Evolutionary conservation across 768 basidiomycete species (phyloP).

Genomic region (Psilocybe subaeruginosa): DNA sequence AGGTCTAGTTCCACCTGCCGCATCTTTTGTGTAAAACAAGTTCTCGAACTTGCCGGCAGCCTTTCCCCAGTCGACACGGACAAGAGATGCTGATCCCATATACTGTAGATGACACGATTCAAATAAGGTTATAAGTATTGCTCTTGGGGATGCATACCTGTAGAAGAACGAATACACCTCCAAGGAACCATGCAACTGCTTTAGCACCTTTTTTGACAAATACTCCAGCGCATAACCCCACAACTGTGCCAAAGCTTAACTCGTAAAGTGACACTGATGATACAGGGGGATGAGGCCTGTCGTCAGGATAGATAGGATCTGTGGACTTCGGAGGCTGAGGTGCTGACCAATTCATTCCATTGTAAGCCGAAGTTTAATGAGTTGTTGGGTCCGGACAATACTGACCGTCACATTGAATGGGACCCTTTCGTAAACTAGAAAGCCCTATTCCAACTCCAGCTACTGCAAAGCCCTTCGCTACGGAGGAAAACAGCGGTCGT

Average conservation of each 20-base stretch:
- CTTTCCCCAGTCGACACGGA: conserved; percentile 82
- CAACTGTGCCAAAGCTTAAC: conserved; percentile 86
- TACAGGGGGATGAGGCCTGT: conserved; percentile 54
- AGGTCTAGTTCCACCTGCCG: conserved; percentile 53
- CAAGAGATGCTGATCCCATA: conserved; percentile 67
- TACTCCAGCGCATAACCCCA: conserved; percentile 88
- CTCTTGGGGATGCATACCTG: conserved; percentile 59
- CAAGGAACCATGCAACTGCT: conserved; percentile 81
- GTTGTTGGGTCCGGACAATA: background rate
- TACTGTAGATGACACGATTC: conserved; percentile 53
- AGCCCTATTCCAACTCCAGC: conserved; percentile 50
- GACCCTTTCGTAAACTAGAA: conserved; percentile 34
- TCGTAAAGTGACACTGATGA: conserved; percentile 84
- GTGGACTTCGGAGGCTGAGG: conserved; percentile 4
- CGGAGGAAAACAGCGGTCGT: conserved; percentile 1
- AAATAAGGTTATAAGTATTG: background rate
- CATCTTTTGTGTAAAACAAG: conserved; percentile 67
- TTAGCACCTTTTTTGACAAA: conserved; percentile 96
- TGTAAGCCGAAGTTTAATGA: background rate
- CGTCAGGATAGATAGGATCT: conserved; percentile 13
- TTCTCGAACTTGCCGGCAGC: conserved; percentile 71
- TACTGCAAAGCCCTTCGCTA: conserved; percentile 35
- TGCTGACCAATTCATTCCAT: background rate
- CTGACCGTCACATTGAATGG: conserved; percentile 59
- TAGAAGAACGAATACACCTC: conserved; percentile 87